Conservation (phyloP, 2,329 filamentous ascomycete species). For the Thielaviopsis populi region DNA sequence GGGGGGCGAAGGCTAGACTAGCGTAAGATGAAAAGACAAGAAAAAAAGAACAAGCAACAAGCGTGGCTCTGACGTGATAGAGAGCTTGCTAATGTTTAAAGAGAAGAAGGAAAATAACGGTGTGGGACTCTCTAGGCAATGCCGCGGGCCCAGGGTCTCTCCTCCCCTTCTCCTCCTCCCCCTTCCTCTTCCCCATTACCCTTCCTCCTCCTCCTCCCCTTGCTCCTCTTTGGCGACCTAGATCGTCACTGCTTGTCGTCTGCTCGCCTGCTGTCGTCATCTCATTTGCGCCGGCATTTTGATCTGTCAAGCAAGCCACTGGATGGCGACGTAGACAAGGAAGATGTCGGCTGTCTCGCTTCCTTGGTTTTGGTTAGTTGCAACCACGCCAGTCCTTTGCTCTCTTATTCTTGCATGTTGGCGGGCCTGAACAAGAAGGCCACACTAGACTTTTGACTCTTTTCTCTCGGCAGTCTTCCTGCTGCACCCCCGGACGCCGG, state of each 20-base stretch:
- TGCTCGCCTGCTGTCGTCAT: slow-evolving; percentile 1
- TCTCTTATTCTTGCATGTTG: not conserved
- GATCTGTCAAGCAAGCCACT: not conserved
- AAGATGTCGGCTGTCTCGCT: not conserved
- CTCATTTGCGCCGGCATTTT: not conserved
- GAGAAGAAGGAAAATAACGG: not conserved
- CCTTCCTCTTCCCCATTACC: no score
- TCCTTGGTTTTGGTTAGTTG: not conserved
- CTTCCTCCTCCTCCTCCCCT: not conserved
- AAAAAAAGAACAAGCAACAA: not conserved
- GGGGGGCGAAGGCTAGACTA: not conserved
- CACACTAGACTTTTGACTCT: not conserved
- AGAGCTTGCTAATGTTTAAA: not conserved
- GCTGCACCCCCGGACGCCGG: not conserved
- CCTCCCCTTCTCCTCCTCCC: not conserved
- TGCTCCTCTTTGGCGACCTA: not conserved
- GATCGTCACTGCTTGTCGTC: not conserved
- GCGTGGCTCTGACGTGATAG: not conserved
- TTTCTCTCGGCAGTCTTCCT: not conserved
- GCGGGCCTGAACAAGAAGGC: not conserved
- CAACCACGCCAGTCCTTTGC: not conserved
- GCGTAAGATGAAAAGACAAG: not conserved
- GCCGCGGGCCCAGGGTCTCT: not conserved
- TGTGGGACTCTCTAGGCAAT: not conserved
- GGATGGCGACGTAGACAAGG: not conserved